phyloP scores from a whole-genome alignment of 2,329 filamentous ascomycete genomes.

The Teratosphaeria viscida region DNA sequence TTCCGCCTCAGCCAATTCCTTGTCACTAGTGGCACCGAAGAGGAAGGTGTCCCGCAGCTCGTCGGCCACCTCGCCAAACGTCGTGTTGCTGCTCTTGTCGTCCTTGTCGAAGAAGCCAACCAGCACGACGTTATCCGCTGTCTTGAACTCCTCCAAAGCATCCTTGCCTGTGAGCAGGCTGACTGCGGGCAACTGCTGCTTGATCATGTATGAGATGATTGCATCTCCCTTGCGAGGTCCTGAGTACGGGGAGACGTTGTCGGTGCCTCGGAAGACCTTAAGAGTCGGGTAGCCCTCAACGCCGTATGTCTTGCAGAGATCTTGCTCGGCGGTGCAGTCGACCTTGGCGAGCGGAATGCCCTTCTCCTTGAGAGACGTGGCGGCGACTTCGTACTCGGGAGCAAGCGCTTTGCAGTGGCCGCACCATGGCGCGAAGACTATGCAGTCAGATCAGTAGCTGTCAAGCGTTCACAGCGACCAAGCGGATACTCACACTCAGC shows the following conservation, averaged over 20 bases:
- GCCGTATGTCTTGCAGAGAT: conserved; percentile 79
- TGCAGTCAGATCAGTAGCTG: neutral
- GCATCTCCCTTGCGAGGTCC: conserved; percentile 80
- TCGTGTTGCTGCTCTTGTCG: conserved; percentile 77
- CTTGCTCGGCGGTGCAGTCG: conserved; percentile 89
- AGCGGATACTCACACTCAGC: conserved; percentile 67
- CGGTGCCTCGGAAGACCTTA: conserved; percentile 91
- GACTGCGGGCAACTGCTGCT: conserved; percentile 90
- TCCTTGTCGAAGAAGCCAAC: conserved; percentile 75
- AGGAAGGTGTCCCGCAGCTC: conserved; percentile 81
- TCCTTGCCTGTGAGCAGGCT: conserved; percentile 65
- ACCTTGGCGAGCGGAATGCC: conserved; percentile 75
- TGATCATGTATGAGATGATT: conserved; percentile 85
- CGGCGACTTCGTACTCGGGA: conserved; percentile 80
- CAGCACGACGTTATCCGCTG: conserved; percentile 88
- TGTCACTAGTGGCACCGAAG: conserved; percentile 80
- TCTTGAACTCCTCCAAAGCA: conserved; percentile 91
- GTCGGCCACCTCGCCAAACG: conserved; percentile 64
- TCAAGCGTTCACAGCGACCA: neutral
- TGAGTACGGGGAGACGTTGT: conserved; percentile 71
- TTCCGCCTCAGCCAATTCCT: conserved; percentile 75
- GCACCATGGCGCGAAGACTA: conserved; percentile 92
- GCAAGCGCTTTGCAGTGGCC: conserved; percentile 98
- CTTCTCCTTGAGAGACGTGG: conserved; percentile 77
- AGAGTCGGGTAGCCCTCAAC: conserved; percentile 98